These are phyloP conservation scores for Cystofilobasidium macerans DNA, from an alignment of 768 basidiomycete species.

Conservation along the genomic window DNA sequence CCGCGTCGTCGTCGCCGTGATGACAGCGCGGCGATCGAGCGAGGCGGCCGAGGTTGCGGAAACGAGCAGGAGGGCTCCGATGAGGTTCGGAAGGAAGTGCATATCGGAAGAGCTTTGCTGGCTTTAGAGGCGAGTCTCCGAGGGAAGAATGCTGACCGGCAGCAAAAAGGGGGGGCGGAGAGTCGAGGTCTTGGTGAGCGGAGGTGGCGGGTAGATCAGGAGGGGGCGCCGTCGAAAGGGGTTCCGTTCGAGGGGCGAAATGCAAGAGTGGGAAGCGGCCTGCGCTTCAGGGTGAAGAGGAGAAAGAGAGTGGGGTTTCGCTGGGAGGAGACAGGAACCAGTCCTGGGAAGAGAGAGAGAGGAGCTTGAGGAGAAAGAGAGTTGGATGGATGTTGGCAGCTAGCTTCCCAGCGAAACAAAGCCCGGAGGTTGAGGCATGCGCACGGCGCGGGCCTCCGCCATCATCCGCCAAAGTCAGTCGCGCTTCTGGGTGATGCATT, in stretches of 20 bases:
- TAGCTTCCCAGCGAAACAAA: background rate
- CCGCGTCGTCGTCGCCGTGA: slow-evolving; percentile 23
- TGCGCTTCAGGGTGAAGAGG: background rate
- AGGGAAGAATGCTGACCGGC: background rate
- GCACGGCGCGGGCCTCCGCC: no score
- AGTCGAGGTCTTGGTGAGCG: background rate
- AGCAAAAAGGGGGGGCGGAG: no score
- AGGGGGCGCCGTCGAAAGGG: background rate
- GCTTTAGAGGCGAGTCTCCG: background rate
- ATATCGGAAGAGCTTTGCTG: background rate
- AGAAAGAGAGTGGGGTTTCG: slow-evolving; percentile 5
- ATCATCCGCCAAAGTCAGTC: no score
- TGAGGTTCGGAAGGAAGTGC: background rate
- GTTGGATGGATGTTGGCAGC: background rate
- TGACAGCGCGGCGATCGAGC: slow-evolving; percentile 7
- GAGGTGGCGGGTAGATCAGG: background rate
- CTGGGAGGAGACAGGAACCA: background rate
- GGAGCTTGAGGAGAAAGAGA: background rate
- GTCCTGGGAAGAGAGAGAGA: slow-evolving; percentile 3
- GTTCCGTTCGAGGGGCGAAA: background rate
- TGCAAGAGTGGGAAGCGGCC: background rate
- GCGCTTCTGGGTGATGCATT: no score
- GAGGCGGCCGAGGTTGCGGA: background rate
- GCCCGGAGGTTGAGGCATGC: background rate
- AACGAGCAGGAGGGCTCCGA: background rate